Base-by-base conservation (phyloP, 2,329 filamentous ascomycete genomes). In the Pseudonectria buxi region DNA sequence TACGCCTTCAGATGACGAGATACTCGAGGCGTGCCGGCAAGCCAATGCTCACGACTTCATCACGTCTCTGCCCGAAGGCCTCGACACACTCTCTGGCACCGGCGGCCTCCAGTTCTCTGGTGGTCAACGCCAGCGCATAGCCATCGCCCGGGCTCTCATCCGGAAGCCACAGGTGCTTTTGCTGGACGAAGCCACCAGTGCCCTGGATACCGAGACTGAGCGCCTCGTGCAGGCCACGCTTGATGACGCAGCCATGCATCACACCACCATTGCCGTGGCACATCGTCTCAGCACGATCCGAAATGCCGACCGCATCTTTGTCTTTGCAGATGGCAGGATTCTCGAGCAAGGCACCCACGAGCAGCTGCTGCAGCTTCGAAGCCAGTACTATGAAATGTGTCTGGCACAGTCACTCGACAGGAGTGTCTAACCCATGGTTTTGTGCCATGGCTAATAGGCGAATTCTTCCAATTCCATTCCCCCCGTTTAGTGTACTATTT, bases 141-240 rank as follows among this genome's bases (percentile, higher is more conserved):
- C 79, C 2, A 83, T 85, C 40, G 80, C 81, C 1, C 68, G 81
- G 11, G 75, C 75, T 11, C 76, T 85, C 32, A 65, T 83, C 32
- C 72, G 76, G 16, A 63, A 76, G 30, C 79, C 81, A 0, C 60
- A 64, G 2, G 72, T 85, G 10, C 60, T 85, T 3, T 69, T 85
- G 7, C 62, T 85, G 1, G 81, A 85, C 43, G 81, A 85, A 56
- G 81, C 81, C 2, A 85, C 81, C 0, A 57, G 53, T 12, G 59
- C 60, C 2, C 61, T 83, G 0, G 78, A 83, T 39, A 75, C 75
- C 2, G 67, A 77, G 40, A 74, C 69, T 1, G 79, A 83, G 51
- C 67, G 67, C 32, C 56, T 76, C 3, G 72, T 83, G 2, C 76
- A 81, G 50, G 60, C 55, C 2, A 75, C 76, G 0, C 62, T 82